phyloP scores from a whole-genome alignment of 306 rosid species.

The Hippophae rhamnoides region DNA sequence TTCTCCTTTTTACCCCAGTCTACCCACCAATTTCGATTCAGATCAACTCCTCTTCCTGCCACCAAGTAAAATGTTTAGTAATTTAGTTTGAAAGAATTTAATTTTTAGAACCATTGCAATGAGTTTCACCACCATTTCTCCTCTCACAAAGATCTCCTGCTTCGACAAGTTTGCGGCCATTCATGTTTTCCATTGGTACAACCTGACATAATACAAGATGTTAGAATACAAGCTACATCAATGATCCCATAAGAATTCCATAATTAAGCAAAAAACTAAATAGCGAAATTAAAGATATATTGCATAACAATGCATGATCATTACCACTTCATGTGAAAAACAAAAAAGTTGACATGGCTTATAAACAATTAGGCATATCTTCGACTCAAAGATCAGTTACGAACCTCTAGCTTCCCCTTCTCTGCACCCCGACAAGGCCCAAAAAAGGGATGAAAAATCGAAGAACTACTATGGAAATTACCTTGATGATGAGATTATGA shows the following conservation, averaged over 20 bases:
- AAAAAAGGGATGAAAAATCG: too few species aligned
- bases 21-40: conserved; percentile 95
- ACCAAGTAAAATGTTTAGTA: conserved; percentile 25
- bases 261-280: too few species aligned
- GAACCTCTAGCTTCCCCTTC: too few species aligned
- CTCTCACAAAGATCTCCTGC: conserved; percentile 91
- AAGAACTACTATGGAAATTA: not conserved
- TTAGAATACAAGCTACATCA: not conserved
- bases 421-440: too few species aligned
- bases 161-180: conserved; percentile 87
- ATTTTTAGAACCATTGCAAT: conserved; percentile 14
- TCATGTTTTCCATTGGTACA: conserved; percentile 89
- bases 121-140: conserved; percentile 62
- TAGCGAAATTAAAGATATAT: too few species aligned
- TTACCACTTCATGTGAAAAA: too few species aligned
- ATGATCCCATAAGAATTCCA: not conserved
- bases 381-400: too few species aligned
- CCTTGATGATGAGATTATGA: conserved; percentile 80
- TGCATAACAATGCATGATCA: not conserved
- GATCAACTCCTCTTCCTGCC: conserved; percentile 98
- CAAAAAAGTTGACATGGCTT: too few species aligned
- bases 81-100: conserved; percentile 17
- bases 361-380: too few species aligned
- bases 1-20: conserved; percentile 99
- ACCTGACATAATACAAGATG: conserved; percentile 43